Conservation (phyloP, 257 asterid genomes). For the Scutellaria baicalensis region DNA sequence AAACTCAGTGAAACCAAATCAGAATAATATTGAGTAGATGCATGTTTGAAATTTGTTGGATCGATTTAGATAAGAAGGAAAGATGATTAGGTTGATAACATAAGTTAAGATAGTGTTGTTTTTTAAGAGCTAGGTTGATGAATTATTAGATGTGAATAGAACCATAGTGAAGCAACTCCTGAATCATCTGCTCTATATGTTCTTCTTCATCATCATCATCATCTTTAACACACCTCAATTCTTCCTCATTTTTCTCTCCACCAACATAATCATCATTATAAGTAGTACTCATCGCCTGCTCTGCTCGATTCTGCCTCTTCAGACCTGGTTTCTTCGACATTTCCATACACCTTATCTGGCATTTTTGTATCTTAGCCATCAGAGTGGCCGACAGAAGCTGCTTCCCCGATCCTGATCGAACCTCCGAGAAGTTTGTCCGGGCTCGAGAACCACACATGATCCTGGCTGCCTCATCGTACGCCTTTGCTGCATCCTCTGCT, state of each 20-base stretch:
- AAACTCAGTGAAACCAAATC: too few relatives aligned
- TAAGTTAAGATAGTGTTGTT: not conserved
- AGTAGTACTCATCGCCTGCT: not conserved
- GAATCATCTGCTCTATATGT: slow-evolving; percentile 81
- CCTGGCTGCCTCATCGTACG: slow-evolving; percentile 92
- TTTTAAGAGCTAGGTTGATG: not conserved
- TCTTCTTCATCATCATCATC: too few relatives aligned
- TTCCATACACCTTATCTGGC: slow-evolving; percentile 57
- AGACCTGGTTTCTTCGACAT: slow-evolving; percentile 28
- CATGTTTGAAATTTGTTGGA: too few relatives aligned
- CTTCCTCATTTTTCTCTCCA: slow-evolving; percentile 9
- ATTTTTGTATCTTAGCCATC: slow-evolving; percentile 71
- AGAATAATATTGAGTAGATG: too few relatives aligned
- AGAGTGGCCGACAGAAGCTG: slow-evolving; percentile 53
- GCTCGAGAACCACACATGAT: slow-evolving; percentile 82
- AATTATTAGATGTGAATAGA: slow-evolving; percentile 49
- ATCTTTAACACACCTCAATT: slow-evolving; percentile 45
- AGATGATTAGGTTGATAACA: too few relatives aligned
- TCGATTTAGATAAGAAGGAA: too few relatives aligned
- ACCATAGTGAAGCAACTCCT: slow-evolving; percentile 63
- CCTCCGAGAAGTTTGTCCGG: slow-evolving; percentile 64
- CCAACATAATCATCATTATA: too few relatives aligned
- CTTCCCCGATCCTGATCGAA: slow-evolving; percentile 38
- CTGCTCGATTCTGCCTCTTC: not conserved
- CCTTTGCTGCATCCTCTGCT: slow-evolving; percentile 91